Percentiles rank a stretch among this genome's conserved stretches.
Evolutionary conservation across 2,329 filamentous ascomycete species (phyloP).

Genomic region (Xylaria sp.): DNA sequence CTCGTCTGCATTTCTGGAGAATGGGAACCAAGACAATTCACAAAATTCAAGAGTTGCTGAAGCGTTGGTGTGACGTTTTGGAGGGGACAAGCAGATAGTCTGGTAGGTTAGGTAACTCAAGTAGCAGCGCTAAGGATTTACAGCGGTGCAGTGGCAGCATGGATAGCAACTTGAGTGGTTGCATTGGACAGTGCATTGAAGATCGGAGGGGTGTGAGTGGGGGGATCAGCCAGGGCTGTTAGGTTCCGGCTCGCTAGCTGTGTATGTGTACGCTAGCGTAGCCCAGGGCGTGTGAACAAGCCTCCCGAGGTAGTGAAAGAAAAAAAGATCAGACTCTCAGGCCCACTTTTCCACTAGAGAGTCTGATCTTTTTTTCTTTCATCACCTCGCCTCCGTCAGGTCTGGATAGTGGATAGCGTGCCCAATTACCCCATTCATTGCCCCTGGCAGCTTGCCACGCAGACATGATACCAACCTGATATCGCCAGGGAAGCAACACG

Average conservation of each 20-base stretch:
- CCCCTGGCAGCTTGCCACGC: constrained; percentile 2
- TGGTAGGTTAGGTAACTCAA: background rate
- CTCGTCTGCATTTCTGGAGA: constrained; percentile 18
- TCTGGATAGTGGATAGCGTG: constrained; percentile 11
- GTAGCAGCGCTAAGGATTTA: background rate
- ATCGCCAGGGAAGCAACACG: background rate
- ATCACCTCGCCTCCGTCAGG: too few relatives aligned
- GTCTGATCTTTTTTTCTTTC: too few relatives aligned
- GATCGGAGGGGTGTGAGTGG: background rate
- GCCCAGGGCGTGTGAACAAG: background rate
- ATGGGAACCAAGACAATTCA: background rate
- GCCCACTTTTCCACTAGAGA: too few relatives aligned
- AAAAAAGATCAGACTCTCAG: too few relatives aligned
- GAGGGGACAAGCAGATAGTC: background rate
- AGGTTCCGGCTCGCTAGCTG: background rate
- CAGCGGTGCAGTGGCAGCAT: constrained; percentile 6
- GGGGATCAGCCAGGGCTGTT: background rate
- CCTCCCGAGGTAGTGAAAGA: too few relatives aligned
- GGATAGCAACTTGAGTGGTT: background rate
- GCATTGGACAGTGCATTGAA: background rate
- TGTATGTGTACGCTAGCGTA: background rate
- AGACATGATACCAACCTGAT: background rate
- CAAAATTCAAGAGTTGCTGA: background rate
- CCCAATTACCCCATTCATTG: background rate
- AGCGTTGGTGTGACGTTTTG: constrained; percentile 24